Evolutionary conservation across 495 filamentous ascomycete species (phyloP), one percentile per base, ranked within the genome.

Genomic region (Aspergillus leporis): DNA sequence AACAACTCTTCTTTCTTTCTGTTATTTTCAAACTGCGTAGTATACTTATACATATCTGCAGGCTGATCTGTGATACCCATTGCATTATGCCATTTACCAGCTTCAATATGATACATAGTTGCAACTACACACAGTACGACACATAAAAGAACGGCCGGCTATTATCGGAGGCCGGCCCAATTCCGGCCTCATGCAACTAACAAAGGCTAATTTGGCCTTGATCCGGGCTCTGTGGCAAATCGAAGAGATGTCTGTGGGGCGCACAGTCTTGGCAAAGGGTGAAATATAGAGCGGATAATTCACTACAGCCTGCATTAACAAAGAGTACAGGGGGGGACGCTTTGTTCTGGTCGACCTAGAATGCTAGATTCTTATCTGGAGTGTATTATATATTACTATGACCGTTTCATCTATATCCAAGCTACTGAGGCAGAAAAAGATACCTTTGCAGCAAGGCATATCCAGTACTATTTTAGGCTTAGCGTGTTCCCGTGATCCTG

Each of bases 91-190:
- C 6, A 6, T 28, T 28, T 28, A 28, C 25, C 25, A 28, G 25
- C 25, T 28, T 28, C 25, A 16, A n/a, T 3, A n/a, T 40, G 14
- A 23, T 25, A 25, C 22, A 5, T 6, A 5, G 30, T 61, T 54
- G 34, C 34, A 31, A 51, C 55, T 54, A 41, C 40, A 46, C 32
- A 22, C 19, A 8, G 12, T 21, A 38, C 31, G 23, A 16, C 19
- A 41, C 49, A 54, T 41, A 58, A 53, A 55, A 23, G 10, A 10
- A 63, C 8, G 54, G 58, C 49, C 76, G 76, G 76, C 53, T 77
- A 78, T 65, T 65, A 55, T 56, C 76, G 76, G 76, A 76, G 75
- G 75, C 75, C 75, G 73, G 74, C 53, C 62, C 53, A 63, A 75
- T 77, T 75, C 74, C 75, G 77, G 75, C 74, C 74, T 75, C 68